These are phyloP conservation scores for Ceratocystis diversiconidia DNA, from an alignment of 2,329 filamentous ascomycete species.

Conservation along the genomic window DNA sequence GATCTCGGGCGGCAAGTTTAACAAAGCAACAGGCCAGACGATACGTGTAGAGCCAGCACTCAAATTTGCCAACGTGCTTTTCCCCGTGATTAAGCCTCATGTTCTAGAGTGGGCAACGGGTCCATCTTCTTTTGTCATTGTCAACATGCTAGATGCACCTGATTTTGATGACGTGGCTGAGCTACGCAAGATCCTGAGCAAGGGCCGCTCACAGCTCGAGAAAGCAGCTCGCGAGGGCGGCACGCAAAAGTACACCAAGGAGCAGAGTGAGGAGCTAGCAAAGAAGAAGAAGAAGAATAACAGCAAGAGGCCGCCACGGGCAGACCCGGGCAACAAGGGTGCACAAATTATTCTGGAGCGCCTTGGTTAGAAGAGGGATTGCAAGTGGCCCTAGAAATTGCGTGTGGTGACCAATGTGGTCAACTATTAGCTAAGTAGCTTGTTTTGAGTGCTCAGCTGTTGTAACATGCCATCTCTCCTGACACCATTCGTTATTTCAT, in stretches of 20 bases:
- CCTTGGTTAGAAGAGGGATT: conserved; percentile 26
- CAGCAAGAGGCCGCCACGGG: conserved; percentile 25
- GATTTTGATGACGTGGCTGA: conserved; percentile 54
- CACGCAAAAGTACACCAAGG: conserved; percentile 36
- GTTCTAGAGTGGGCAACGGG: conserved; percentile 75
- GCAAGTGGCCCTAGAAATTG: neutral
- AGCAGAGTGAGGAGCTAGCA: conserved; percentile 33
- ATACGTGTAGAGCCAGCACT: conserved; percentile 61
- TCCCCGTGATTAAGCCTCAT: conserved; percentile 60
- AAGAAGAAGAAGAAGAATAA: conserved; percentile 33
- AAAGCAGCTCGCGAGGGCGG: conserved; percentile 49
- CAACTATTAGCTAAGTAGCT: no score
- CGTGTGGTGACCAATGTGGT: neutral
- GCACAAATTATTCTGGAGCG: conserved; percentile 47
- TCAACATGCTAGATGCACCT: conserved; percentile 63
- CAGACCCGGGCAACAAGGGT: conserved; percentile 42
- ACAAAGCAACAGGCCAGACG: conserved; percentile 56
- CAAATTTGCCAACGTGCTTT: conserved; percentile 69
- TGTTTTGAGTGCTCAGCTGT: no score
- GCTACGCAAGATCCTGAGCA: conserved; percentile 55
- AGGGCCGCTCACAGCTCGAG: conserved; percentile 56
- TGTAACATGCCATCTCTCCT: no score
- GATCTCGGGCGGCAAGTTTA: conserved; percentile 77
- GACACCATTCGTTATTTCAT: no score
- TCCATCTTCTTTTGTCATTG: conserved; percentile 70